Percentiles rank a stretch among this genome's conserved stretches.
Evolutionary conservation across 257 asterid species (phyloP).

Genomic region (Ilex aquifolium): DNA sequence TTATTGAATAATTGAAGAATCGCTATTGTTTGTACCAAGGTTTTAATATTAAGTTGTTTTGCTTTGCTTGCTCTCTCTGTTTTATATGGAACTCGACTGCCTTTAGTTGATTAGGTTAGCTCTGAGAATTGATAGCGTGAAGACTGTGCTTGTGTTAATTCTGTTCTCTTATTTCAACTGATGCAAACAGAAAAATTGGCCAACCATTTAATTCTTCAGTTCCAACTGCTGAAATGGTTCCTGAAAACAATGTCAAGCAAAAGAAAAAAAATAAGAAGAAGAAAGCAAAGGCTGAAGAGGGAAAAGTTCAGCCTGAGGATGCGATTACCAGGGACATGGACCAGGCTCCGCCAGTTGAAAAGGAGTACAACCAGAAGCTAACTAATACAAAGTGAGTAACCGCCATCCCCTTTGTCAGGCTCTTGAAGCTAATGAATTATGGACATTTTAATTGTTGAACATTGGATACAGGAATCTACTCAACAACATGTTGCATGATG

Average conservation of each 20-base stretch:
- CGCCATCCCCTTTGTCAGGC: constrained; percentile 2
- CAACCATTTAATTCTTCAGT: constrained; percentile 16
- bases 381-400: constrained; percentile 53
- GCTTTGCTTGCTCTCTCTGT: not conserved
- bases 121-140: not conserved
- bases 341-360: constrained; percentile 31
- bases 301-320: constrained; percentile 14
- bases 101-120: not conserved
- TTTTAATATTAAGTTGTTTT: constrained; percentile 4
- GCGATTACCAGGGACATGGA: constrained; percentile 19
- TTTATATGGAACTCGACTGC: not conserved
- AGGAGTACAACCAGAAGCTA: constrained; percentile 31
- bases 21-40: not conserved
- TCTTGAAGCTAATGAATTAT: not conserved
- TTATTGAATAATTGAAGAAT: not conserved
- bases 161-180: not conserved
- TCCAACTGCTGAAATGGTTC: constrained; percentile 18
- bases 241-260: constrained; percentile 32
- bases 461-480: not conserved
- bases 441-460: constrained; percentile 5
- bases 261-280: constrained; percentile 66
- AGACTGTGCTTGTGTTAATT: not conserved
- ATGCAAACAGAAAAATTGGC: constrained; percentile 14
- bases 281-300: constrained; percentile 36
- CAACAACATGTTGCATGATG: not conserved